Evolutionary conservation across 2,329 filamentous ascomycete genomes (phyloP), one percentile per base, ranked within the genome.

Genomic region (Xylaria polymorpha): DNA sequence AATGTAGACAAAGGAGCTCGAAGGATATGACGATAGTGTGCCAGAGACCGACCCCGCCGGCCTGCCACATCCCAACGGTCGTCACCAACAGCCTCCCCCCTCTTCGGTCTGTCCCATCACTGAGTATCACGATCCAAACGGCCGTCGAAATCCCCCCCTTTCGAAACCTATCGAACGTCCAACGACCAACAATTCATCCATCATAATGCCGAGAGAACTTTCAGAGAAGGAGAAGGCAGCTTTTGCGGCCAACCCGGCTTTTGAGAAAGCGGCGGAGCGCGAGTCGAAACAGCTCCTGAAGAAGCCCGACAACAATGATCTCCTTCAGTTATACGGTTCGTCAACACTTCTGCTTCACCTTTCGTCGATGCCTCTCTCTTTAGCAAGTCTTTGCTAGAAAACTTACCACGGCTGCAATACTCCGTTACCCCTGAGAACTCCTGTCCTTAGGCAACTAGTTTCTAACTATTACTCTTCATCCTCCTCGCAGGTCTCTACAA

Each of bases 251-350:
- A 66, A 64, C 65, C 68, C 67, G 4, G 68, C 59, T 29, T 72
- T 72, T 62, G 65, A 66, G 55, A 66, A 68, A 73, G 70, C 70
- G 1, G 70, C 68, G 3, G 48, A 70, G 8, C 55, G 56, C 58
- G 90, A 92, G 81, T 89, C 87, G 82, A 88, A 88, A 82, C 90
- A 91, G 86, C 85, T 92, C 72, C 87, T 87, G 74, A 80, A 83
- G 73, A 91, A 90, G 86, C 90, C 90, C 62, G 79, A 73, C 77
- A 87, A 88, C 81, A 85, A 88, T 22, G 87, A 92, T 72, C 84
- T 92, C 57, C 88, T 94, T 75, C 81, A 89, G 77, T 82, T 89
- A 74, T 89, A 89, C 77, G 85, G 87, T 88, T 78, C 69, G 85
- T 71, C 20, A 46, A n/a, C 1, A 4, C 14, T n/a, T 41, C 29